Percentiles rank a stretch among this genome's conserved stretches.
Evolutionary conservation across 2,329 filamentous ascomycete species (phyloP).

Genomic region (Scedosporium boydii): DNA sequence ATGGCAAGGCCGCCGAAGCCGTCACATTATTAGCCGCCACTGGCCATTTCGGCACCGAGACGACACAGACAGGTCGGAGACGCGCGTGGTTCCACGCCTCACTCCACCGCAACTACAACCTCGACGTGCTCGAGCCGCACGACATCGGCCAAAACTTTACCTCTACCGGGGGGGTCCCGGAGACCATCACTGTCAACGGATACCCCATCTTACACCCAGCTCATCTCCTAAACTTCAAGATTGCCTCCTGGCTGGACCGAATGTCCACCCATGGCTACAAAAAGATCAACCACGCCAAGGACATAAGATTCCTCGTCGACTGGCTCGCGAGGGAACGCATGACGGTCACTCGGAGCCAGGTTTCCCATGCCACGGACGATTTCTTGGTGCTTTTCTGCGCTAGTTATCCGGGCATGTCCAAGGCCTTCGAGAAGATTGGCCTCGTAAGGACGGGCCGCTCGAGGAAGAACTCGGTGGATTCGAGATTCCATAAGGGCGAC

Average conservation of each 20-base stretch:
- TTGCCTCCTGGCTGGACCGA: conserved; percentile 1
- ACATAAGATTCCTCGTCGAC: conserved; percentile 5
- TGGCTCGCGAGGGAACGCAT: conserved; percentile 1
- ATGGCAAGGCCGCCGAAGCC: conserved; percentile 1
- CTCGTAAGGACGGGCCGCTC: conserved; percentile 2
- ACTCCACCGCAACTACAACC: conserved; percentile 1
- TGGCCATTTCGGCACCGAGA: conserved; percentile 2
- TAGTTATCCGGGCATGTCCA: conserved; percentile 1
- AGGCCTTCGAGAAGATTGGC: conserved; percentile 3
- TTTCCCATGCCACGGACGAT: conserved; percentile 3
- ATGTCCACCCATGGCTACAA: conserved; percentile 2
- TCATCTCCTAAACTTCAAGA: conserved; percentile 6
- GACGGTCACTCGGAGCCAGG: neutral
- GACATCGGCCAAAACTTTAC: conserved; percentile 1
- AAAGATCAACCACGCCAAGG: conserved; percentile 3
- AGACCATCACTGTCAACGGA: neutral
- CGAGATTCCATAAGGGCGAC: neutral
- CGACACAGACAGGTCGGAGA: neutral
- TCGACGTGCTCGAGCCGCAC: conserved; percentile 6
- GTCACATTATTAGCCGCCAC: neutral
- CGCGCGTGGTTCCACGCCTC: conserved; percentile 2
- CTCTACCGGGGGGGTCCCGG: neutral
- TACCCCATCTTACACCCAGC: neutral
- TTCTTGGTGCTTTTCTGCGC: conserved; percentile 4
- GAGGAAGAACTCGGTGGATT: conserved; percentile 3